phyloP scores from a whole-genome alignment of 352 stramenopile genomes.

The Phytophthora sp. region DNA sequence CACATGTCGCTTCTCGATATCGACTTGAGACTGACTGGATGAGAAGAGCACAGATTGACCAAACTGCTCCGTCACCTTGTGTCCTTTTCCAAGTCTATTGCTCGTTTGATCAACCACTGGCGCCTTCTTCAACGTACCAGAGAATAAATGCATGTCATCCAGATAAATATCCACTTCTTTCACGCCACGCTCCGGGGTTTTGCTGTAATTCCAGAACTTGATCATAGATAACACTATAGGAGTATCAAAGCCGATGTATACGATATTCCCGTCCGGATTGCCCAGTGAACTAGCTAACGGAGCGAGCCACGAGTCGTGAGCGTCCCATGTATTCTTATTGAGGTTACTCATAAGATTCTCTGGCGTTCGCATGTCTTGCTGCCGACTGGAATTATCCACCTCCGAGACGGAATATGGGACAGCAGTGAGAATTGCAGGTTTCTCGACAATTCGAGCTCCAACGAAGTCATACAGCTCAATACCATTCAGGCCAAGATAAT shows the following conservation, averaged over 20 bases:
- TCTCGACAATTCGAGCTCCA: constrained; percentile 46
- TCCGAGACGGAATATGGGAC: constrained; percentile 67
- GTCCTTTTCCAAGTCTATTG: constrained; percentile 42
- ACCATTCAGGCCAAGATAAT: constrained; percentile 84
- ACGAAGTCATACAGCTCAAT: constrained; percentile 79
- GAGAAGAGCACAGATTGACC: constrained; percentile 87
- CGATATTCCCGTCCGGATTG: constrained; percentile 56
- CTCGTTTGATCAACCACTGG: constrained; percentile 32
- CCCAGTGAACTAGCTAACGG: constrained; percentile 76
- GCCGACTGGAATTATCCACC: constrained; percentile 21
- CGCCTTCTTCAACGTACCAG: constrained; percentile 61
- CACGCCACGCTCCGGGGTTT: constrained; percentile 83
- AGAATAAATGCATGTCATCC: constrained; percentile 87
- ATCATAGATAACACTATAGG: constrained; percentile 81
- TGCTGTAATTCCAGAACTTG: constrained; percentile 92
- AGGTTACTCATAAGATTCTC: constrained; percentile 68
- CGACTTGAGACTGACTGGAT: constrained; percentile 62
- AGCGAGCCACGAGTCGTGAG: constrained; percentile 73
- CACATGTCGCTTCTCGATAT: constrained; percentile 67
- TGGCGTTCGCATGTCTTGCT: constrained; percentile 54
- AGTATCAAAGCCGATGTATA: constrained; percentile 77
- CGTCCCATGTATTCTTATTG: constrained; percentile 84
- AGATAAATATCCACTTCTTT: constrained; percentile 87
- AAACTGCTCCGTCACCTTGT: constrained; percentile 69
- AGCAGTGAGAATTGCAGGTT: constrained; percentile 51